A percentile compares a stretch with the other conserved stretches of the same genome.
phyloP scores from a whole-genome alignment of 176 grass and related monocot species.

The Bolboschoenus planiculmis region DNA sequence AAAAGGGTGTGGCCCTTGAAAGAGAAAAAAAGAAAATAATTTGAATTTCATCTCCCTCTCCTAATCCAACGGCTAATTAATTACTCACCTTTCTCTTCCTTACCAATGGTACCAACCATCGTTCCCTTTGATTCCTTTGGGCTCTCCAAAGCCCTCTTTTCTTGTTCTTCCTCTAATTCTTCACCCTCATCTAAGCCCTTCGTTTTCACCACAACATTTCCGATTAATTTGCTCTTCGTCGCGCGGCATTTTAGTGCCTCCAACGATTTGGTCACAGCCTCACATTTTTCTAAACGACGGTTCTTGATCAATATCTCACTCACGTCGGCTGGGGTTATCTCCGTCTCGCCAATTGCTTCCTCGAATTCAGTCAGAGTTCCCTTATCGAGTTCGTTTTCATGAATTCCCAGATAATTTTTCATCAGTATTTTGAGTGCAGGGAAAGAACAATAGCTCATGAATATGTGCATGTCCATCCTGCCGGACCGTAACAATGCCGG shows the following conservation, averaged over 20 bases:
- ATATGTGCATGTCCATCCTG: constrained; percentile 90
- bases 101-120: constrained; percentile 22
- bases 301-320: constrained; percentile 88
- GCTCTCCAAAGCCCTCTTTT: constrained; percentile 76
- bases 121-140: constrained; percentile 45
- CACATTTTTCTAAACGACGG: constrained; percentile 30
- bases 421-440: constrained; percentile 60
- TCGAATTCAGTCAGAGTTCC: constrained; percentile 24
- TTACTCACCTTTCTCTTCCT: constrained; percentile 33
- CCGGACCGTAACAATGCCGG: constrained; percentile 77
- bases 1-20: neutral
- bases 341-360: constrained; percentile 36
- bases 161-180: constrained; percentile 57
- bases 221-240: constrained; percentile 20
- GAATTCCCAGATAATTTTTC: constrained; percentile 57
- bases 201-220: neutral
- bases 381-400: constrained; percentile 10
- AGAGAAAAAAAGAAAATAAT: constrained; percentile 17
- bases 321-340: constrained; percentile 87
- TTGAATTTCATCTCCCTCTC: constrained; percentile 31
- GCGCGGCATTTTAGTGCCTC: constrained; percentile 24
- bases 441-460: constrained; percentile 80
- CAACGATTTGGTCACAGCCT: constrained; percentile 39
- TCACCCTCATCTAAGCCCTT: constrained; percentile 5
- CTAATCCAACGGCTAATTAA: constrained; percentile 29